These are phyloP conservation scores for Rhizopogon vulgaris DNA, from an alignment of 768 basidiomycete genomes.

Conservation along the genomic window DNA sequence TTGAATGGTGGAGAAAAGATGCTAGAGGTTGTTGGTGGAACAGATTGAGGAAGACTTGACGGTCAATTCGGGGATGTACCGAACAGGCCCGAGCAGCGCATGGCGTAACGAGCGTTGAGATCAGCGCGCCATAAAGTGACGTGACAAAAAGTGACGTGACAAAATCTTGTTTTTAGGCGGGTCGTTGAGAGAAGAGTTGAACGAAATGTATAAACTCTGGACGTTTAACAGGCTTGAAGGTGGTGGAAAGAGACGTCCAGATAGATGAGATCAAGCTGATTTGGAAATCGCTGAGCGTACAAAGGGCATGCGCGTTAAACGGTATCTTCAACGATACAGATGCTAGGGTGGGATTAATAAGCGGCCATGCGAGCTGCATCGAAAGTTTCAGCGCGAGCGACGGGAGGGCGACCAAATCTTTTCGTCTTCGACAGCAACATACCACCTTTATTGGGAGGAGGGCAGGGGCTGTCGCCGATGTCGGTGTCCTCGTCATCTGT, in stretches of 20 bases:
- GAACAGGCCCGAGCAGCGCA: conserved; percentile 6
- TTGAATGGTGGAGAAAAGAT: conserved; percentile 15
- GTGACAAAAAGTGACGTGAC: conserved; percentile 6
- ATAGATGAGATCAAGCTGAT: conserved; percentile 5
- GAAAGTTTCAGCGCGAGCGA: conserved; percentile 65
- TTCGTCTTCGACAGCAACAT: conserved; percentile 46
- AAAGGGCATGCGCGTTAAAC: not conserved
- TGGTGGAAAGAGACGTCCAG: not conserved
- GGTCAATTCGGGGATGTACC: conserved; percentile 5
- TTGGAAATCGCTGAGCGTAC: conserved; percentile 1
- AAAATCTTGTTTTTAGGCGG: conserved; percentile 7
- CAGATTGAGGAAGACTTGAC: conserved; percentile 3
- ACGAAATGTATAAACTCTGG: conserved; percentile 2
- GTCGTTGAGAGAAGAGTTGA: conserved; percentile 8
- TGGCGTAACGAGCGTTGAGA: conserved; percentile 12
- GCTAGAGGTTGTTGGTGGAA: conserved; percentile 13
- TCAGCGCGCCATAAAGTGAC: conserved; percentile 11
- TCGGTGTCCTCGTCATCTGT: conserved; percentile 77
- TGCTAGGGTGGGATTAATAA: conserved; percentile 28
- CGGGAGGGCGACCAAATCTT: conserved; percentile 42
- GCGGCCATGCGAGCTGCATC: conserved; percentile 50
- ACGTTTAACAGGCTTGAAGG: not conserved
- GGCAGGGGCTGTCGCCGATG: conserved; percentile 84
- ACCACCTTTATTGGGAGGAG: conserved; percentile 57
- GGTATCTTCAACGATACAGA: conserved; percentile 1